Percentiles rank a stretch among this genome's conserved stretches.
Conservation (phyloP, 1,139 yeast genomes). For the Pichia sp. region DNA sequence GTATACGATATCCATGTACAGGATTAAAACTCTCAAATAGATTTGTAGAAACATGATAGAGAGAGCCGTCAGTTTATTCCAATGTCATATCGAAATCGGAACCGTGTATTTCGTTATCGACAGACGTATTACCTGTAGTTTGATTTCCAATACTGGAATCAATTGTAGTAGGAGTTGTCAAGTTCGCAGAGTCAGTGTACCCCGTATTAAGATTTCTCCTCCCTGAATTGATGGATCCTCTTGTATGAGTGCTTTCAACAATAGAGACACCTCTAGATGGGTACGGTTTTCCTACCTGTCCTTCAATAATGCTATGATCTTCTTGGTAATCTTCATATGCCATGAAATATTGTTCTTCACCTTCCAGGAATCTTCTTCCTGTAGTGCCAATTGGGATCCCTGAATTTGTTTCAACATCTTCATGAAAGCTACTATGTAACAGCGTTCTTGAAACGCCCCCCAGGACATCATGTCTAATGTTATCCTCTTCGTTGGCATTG, state of each 20-base stretch:
- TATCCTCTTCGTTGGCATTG: not conserved
- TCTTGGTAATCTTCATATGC: constrained; percentile 58
- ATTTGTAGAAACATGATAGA: not conserved
- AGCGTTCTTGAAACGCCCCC: constrained; percentile 30
- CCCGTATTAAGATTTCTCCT: constrained; percentile 1
- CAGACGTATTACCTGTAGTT: constrained; percentile 24
- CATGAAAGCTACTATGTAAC: constrained; percentile 14
- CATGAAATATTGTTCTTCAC: constrained; percentile 36
- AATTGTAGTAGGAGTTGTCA: constrained; percentile 13
- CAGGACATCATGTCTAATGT: not conserved
- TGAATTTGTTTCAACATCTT: constrained; percentile 1
- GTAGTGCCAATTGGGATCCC: not conserved
- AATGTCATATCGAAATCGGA: constrained; percentile 51
- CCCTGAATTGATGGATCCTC: constrained; percentile 5
- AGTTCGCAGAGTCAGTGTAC: constrained; percentile 12
- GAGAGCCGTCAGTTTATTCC: too few relatives aligned
- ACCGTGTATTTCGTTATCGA: constrained; percentile 32
- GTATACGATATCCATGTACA: not conserved
- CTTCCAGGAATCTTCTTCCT: not conserved
- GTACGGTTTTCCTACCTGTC: constrained; percentile 4
- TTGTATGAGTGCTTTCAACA: constrained; percentile 7
- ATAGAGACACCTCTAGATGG: constrained; percentile 11
- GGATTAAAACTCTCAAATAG: too few relatives aligned
- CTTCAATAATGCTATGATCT: constrained; percentile 42
- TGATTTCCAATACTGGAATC: constrained; percentile 10